These are phyloP conservation scores for Trichothecium sympodiale DNA, from an alignment of 2,329 filamentous ascomycete species.

Conservation along the genomic window DNA sequence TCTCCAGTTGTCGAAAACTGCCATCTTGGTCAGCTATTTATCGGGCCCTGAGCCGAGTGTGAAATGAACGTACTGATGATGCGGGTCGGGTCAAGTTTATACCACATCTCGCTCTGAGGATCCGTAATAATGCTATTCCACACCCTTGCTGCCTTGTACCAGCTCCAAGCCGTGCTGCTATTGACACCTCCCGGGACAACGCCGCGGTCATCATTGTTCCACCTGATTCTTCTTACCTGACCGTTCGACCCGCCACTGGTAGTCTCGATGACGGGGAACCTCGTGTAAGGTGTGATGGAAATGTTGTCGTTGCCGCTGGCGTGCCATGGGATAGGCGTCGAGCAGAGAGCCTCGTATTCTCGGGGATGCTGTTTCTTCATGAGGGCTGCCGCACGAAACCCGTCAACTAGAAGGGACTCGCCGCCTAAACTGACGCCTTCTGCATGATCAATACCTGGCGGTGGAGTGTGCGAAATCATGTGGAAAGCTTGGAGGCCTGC, in stretches of 20 bases:
- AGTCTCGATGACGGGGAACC: conserved; percentile 63
- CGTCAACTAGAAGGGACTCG: conserved; percentile 73
- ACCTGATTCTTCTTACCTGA: conserved; percentile 54
- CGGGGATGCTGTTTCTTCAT: conserved; percentile 41
- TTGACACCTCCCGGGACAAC: conserved; percentile 57
- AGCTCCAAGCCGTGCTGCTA: conserved; percentile 42
- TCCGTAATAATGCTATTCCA: conserved; percentile 62
- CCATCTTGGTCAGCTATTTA: conserved; percentile 9
- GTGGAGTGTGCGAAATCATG: conserved; percentile 59
- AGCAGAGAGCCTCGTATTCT: conserved; percentile 47
- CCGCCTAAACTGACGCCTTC: conserved; percentile 45
- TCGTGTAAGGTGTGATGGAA: conserved; percentile 59
- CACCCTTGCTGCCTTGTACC: conserved; percentile 71
- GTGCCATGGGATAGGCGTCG: conserved; percentile 58
- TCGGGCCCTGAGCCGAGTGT: no score
- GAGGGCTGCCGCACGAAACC: conserved; percentile 59
- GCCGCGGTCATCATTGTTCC: conserved; percentile 88
- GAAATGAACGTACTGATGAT: conserved; percentile 56
- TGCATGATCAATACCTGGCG: conserved; percentile 16
- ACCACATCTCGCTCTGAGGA: conserved; percentile 60
- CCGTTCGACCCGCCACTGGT: conserved; percentile 19
- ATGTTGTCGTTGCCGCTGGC: conserved; percentile 84
- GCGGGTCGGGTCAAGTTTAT: conserved; percentile 68
- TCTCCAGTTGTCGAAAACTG: conserved; percentile 94
- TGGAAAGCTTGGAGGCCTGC: conserved; percentile 89